Evolutionary conservation across 1,284 basidiomycete species (phyloP).

Genomic region (Melampsora americana): DNA sequence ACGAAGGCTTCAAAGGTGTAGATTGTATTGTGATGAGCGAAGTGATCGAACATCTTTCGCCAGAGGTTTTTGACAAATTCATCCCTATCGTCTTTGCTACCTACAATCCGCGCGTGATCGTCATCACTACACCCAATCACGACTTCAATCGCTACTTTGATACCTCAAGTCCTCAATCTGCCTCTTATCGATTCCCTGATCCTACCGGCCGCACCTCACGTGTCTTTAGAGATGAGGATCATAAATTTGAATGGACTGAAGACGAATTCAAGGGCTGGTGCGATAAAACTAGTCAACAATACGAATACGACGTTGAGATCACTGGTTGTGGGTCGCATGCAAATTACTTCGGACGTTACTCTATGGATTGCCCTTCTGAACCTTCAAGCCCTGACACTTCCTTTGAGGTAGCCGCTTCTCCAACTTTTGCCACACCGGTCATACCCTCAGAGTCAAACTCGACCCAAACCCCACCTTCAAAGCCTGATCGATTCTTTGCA

Average conservation of each 20-base stretch:
- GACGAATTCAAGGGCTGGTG: slow-evolving; percentile 26
- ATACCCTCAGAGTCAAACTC: not conserved
- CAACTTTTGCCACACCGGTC: not conserved
- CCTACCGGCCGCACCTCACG: slow-evolving; percentile 31
- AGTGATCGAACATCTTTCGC: slow-evolving; percentile 40
- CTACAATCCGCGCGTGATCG: slow-evolving; percentile 20
- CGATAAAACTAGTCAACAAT: not conserved
- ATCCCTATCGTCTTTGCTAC: slow-evolving; percentile 14
- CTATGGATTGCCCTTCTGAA: not conserved
- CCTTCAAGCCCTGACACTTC: not conserved
- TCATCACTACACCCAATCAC: slow-evolving; percentile 42
- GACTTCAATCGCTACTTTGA: slow-evolving; percentile 38
- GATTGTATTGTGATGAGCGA: slow-evolving; percentile 41
- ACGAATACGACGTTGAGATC: slow-evolving; percentile 31
- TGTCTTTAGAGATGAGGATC: slow-evolving; percentile 28
- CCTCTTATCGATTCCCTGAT: slow-evolving; percentile 25
- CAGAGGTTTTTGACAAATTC: not conserved
- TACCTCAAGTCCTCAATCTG: not conserved
- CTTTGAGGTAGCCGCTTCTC: not conserved
- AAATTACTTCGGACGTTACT: slow-evolving; percentile 21
- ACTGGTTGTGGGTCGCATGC: slow-evolving; percentile 30
- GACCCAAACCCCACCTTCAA: not conserved
- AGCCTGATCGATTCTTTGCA: slow-evolving; percentile 28
- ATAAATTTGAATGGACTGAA: slow-evolving; percentile 41
- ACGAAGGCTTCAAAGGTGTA: slow-evolving; percentile 12